Evolutionary conservation across 805 yeast genomes (phyloP).

Genomic region (Blastobotrys terrestris): DNA sequence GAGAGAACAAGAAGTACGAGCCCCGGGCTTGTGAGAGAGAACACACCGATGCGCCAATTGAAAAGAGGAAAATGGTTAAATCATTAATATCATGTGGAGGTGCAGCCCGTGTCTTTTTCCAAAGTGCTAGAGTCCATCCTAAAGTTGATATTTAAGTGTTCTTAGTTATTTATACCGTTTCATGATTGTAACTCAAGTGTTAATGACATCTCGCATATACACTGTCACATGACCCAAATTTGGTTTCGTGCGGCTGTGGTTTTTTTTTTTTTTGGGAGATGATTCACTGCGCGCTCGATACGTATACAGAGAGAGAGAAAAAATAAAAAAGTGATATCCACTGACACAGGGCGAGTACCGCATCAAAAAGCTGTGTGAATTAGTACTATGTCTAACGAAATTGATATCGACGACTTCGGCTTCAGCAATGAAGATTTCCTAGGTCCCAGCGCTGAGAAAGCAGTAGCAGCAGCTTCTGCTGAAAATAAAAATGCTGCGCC

Average conservation of each 20-base stretch:
- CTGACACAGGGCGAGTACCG: not conserved
- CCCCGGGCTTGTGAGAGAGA: constrained; percentile 49
- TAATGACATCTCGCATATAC: not conserved
- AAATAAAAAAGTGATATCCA: not conserved
- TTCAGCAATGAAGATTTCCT: constrained; percentile 11
- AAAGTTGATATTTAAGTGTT: constrained; percentile 16
- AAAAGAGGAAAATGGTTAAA: constrained; percentile 37
- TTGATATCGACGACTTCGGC: constrained; percentile 10
- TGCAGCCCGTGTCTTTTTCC: constrained; percentile 65
- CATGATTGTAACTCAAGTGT: not conserved
- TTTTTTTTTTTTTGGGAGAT: not conserved
- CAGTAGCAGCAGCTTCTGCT: not conserved
- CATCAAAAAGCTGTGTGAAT: no score
- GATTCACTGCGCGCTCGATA: not conserved
- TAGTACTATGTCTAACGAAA: constrained; percentile 5
- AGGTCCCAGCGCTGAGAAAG: not conserved
- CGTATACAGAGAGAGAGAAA: not conserved
- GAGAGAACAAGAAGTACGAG: constrained; percentile 46
- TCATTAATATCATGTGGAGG: constrained; percentile 58
- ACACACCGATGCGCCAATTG: constrained; percentile 35
- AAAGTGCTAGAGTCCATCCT: constrained; percentile 54
- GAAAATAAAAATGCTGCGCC: not conserved
- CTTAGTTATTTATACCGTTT: not conserved
- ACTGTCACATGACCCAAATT: not conserved
- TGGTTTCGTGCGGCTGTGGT: not conserved